A percentile compares a stretch with the other conserved stretches of the same genome.
phyloP scores from a whole-genome alignment of 2,329 filamentous ascomycete genomes.

The Talaromyces sp. region DNA sequence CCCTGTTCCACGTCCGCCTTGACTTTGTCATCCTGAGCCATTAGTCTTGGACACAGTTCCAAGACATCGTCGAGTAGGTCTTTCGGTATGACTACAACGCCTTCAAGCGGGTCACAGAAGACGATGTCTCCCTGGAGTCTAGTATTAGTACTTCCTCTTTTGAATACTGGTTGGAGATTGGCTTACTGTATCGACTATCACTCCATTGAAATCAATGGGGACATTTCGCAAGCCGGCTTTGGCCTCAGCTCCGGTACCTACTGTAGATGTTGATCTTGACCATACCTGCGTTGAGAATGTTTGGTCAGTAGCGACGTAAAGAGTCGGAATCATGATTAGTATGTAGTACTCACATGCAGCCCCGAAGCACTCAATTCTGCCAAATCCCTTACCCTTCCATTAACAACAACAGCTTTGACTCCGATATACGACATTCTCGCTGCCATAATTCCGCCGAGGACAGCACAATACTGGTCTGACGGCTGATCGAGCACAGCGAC shows the following conservation, averaged over 20 bases:
- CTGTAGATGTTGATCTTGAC: constrained; percentile 43
- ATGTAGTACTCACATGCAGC: constrained; percentile 18
- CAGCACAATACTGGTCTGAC: constrained; percentile 61
- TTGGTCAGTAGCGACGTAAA: not conserved
- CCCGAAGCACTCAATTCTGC: constrained; percentile 54
- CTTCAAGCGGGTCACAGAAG: constrained; percentile 66
- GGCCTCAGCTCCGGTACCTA: constrained; percentile 45
- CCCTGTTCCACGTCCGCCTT: constrained; percentile 62
- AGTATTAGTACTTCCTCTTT: not conserved
- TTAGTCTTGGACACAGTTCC: constrained; percentile 54
- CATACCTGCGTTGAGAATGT: constrained; percentile 35
- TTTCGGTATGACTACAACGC: constrained; percentile 64
- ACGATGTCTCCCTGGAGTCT: constrained; percentile 58
- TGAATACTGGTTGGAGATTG: not conserved
- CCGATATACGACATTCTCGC: constrained; percentile 62
- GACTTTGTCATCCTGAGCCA: constrained; percentile 57
- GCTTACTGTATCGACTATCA: constrained; percentile 42
- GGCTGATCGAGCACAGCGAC: constrained; percentile 67
- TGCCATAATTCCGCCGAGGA: constrained; percentile 75
- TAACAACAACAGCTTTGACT: constrained; percentile 61
- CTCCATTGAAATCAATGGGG: constrained; percentile 38
- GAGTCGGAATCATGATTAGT: not conserved
- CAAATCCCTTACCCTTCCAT: constrained; percentile 65
- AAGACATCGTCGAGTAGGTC: constrained; percentile 59
- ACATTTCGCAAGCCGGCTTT: constrained; percentile 42